phyloP scores from a whole-genome alignment of 192 early-diverging fungal species.

The Backusella westeae region DNA sequence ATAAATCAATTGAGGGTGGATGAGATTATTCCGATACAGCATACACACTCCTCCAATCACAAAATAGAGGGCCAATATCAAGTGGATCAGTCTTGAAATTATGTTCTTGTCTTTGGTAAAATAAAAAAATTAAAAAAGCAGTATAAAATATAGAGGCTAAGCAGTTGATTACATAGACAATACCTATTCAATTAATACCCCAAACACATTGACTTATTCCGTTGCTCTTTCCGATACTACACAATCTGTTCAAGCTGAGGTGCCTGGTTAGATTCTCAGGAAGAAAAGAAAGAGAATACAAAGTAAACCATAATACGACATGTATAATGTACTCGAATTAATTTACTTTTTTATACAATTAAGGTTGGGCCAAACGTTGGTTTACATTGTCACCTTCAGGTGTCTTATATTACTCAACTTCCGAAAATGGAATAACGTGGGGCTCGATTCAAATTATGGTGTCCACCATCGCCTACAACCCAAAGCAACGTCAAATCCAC shows the following conservation, averaged over 20 bases:
- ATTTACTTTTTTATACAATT: background rate
- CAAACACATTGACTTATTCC: slow-evolving; percentile 52
- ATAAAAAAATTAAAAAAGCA: too few relatives aligned
- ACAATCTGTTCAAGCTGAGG: slow-evolving; percentile 22
- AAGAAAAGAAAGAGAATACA: slow-evolving; percentile 63
- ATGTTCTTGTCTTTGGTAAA: slow-evolving; percentile 74
- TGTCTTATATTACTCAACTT: slow-evolving; percentile 75
- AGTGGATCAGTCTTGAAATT: slow-evolving; percentile 76
- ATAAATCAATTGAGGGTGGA: slow-evolving; percentile 59
- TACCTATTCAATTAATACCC: slow-evolving; percentile 54
- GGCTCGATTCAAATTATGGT: slow-evolving; percentile 62
- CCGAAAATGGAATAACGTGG: slow-evolving; percentile 64
- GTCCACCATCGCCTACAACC: slow-evolving; percentile 61
- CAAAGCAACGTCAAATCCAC: slow-evolving; percentile 67
- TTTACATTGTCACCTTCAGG: slow-evolving; percentile 73
- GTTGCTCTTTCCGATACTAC: slow-evolving; percentile 40
- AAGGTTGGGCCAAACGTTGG: slow-evolving; percentile 91
- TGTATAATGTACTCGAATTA: too few relatives aligned
- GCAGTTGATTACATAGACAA: slow-evolving; percentile 40
- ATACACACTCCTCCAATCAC: slow-evolving; percentile 80
- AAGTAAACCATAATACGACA: slow-evolving; percentile 24
- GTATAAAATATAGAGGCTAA: background rate
- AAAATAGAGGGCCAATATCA: slow-evolving; percentile 80
- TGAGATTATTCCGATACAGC: slow-evolving; percentile 78
- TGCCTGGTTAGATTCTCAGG: slow-evolving; percentile 57